phyloP scores from a whole-genome alignment of 169 alveolate genomes.

The Eimeria brunetti region DNA sequence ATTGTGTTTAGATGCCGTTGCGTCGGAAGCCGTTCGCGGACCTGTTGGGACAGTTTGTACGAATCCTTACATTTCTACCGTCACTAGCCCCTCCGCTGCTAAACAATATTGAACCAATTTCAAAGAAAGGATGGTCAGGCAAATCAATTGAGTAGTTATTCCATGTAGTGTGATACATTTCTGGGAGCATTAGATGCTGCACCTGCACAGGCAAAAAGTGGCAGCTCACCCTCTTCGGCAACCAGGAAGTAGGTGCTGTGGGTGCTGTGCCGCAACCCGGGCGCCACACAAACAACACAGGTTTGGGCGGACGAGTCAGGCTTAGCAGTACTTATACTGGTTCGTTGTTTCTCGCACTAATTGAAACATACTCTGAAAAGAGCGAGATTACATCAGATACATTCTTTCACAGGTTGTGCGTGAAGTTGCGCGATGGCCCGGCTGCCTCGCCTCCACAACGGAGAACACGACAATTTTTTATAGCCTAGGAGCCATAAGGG shows the following conservation, averaged over 20 bases:
- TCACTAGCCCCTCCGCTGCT: background rate
- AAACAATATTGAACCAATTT: background rate
- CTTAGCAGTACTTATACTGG: background rate
- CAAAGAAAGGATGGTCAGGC: background rate
- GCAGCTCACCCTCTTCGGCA: background rate
- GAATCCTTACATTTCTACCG: background rate
- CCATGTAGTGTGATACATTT: background rate
- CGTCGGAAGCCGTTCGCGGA: background rate
- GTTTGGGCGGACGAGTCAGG: background rate
- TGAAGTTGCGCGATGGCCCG: background rate
- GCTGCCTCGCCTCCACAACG: too few relatives aligned
- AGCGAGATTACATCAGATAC: background rate
- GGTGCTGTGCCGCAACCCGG: background rate
- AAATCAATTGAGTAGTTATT: background rate
- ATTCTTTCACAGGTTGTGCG: background rate
- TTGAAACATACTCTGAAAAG: background rate
- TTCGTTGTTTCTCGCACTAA: background rate
- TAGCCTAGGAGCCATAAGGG: background rate
- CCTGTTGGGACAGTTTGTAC: background rate
- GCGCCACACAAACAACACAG: background rate
- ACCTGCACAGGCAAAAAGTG: background rate
- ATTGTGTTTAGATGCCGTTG: background rate
- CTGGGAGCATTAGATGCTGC: background rate
- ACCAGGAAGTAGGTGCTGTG: slow-evolving; percentile 13
- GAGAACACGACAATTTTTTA: background rate